A percentile compares a stretch with the other conserved stretches of the same genome.
Evolutionary conservation across 176 grass and related monocot genomes (phyloP).

Genomic region (Oryza nivara): DNA sequence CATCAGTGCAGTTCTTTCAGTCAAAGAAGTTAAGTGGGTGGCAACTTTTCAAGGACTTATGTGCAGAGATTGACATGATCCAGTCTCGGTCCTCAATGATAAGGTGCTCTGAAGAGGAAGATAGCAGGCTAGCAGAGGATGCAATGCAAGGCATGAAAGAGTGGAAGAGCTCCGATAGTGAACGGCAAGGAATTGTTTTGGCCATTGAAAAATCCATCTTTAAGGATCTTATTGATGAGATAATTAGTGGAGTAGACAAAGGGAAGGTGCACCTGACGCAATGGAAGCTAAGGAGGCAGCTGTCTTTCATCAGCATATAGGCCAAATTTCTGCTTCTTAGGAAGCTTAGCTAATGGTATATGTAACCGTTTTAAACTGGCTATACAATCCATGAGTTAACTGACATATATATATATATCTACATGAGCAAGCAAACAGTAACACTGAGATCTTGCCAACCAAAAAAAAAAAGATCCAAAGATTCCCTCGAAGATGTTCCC

Average conservation of each 20-base stretch:
- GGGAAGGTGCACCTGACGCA: conserved; percentile 30
- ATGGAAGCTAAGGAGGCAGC: conserved; percentile 41
- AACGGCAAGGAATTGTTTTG: conserved; percentile 50
- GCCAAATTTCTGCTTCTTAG: conserved; percentile 8
- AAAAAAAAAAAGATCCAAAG: neutral
- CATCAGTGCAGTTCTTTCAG: conserved; percentile 20
- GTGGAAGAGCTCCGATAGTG: conserved; percentile 56
- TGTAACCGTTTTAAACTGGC: conserved; percentile 5
- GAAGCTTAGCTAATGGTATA: conserved; percentile 15
- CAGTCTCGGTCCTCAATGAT: conserved; percentile 34
- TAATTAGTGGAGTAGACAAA: conserved; percentile 29
- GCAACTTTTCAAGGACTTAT: conserved; percentile 62
- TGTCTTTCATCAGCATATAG: conserved; percentile 40
- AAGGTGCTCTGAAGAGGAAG: conserved; percentile 41
- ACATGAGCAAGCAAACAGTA: conserved; percentile 17
- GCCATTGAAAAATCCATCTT: conserved; percentile 67
- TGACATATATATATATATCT: conserved; percentile 5
- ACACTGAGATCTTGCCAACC: neutral
- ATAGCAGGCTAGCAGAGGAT: conserved; percentile 37
- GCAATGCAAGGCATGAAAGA: conserved; percentile 46
- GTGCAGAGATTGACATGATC: conserved; percentile 52
- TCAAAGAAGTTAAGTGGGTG: conserved; percentile 38
- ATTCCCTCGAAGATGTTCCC: neutral
- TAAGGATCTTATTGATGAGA: conserved; percentile 68
- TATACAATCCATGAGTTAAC: conserved; percentile 27